phyloP scores from a whole-genome alignment of 176 grass and related monocot genomes.

The Tillandsia leiboldiana region DNA sequence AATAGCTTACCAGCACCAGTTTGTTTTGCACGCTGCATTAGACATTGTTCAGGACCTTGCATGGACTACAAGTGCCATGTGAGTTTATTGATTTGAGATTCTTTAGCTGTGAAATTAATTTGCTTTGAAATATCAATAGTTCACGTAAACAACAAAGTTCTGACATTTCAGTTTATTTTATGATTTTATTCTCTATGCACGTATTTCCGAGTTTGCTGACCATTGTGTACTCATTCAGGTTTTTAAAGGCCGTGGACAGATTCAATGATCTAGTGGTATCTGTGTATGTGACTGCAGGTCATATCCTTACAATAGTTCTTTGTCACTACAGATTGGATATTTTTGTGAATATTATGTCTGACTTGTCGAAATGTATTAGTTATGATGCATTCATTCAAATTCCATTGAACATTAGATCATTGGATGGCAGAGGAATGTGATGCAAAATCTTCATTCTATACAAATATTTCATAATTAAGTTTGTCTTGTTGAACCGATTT shows the following conservation, averaged over 20 bases:
- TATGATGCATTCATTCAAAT: no score
- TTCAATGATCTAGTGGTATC: slow-evolving; percentile 88
- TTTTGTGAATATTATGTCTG: no score
- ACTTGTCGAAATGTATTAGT: no score
- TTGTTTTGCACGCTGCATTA: slow-evolving; percentile 83
- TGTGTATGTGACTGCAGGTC: slow-evolving; percentile 89
- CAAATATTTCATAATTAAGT: not conserved
- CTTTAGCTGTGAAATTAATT: not conserved
- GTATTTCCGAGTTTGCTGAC: not conserved
- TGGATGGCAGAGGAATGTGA: no score
- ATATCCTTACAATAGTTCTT: slow-evolving; percentile 49
- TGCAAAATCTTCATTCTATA: not conserved
- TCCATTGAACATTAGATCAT: no score
- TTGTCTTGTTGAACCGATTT: no score
- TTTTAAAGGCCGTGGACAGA: slow-evolving; percentile 79
- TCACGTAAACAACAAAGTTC: not conserved
- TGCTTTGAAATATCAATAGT: not conserved
- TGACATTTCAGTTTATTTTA: not conserved
- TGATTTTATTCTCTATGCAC: not conserved
- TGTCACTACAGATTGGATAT: no score
- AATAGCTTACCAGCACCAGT: slow-evolving; percentile 74
- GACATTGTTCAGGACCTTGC: slow-evolving; percentile 88
- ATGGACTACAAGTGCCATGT: slow-evolving; percentile 40
- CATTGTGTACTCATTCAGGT: slow-evolving; percentile 36
- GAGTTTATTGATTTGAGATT: not conserved